A percentile compares a stretch with the other conserved stretches of the same genome.
Evolutionary conservation across 805 yeast species (phyloP).

Genomic region (Myxozyma melibiosi): DNA sequence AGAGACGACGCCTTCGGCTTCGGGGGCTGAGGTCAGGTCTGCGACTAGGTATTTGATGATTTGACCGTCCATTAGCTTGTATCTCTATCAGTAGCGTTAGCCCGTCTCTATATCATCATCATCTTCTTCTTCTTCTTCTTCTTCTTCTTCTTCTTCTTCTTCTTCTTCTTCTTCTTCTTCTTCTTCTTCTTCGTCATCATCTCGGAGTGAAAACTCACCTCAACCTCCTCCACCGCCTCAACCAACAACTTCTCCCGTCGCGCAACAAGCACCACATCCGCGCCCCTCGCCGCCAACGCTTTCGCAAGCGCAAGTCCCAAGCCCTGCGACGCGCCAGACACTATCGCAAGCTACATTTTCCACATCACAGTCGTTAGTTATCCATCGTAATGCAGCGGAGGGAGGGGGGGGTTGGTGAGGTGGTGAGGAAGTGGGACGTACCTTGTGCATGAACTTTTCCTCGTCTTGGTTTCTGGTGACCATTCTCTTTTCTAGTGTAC

Average conservation of each 20-base stretch:
- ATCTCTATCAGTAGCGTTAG: slow-evolving; percentile 10
- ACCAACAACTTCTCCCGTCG: slow-evolving; percentile 66
- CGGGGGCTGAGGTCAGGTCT: slow-evolving; percentile 63
- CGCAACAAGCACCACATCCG: slow-evolving; percentile 74
- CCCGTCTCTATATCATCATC: too few relatives aligned
- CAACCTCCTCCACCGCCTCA: slow-evolving; percentile 52
- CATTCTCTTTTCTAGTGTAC: too few relatives aligned
- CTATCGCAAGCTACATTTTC: slow-evolving; percentile 54
- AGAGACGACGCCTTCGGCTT: slow-evolving; percentile 52
- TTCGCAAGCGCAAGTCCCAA: slow-evolving; percentile 79
- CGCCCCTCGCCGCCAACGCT: slow-evolving; percentile 54
- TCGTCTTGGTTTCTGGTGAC: neutral
- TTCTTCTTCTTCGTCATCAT: too few relatives aligned
- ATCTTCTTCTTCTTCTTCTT: too few relatives aligned
- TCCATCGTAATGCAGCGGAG: too few relatives aligned
- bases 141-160: too few relatives aligned
- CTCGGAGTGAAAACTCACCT: slow-evolving; percentile 19
- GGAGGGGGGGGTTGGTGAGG: too few relatives aligned
- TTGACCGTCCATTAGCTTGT: slow-evolving; percentile 41
- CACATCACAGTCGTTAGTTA: neutral
- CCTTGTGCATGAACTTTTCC: slow-evolving; percentile 9
- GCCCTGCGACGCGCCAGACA: slow-evolving; percentile 97
- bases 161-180: too few relatives aligned
- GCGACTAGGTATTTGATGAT: slow-evolving; percentile 53
- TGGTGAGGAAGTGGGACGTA: too few relatives aligned